Evolutionary conservation across 2,329 filamentous ascomycete genomes (phyloP).

Genomic region (Biscogniauxia marginata): DNA sequence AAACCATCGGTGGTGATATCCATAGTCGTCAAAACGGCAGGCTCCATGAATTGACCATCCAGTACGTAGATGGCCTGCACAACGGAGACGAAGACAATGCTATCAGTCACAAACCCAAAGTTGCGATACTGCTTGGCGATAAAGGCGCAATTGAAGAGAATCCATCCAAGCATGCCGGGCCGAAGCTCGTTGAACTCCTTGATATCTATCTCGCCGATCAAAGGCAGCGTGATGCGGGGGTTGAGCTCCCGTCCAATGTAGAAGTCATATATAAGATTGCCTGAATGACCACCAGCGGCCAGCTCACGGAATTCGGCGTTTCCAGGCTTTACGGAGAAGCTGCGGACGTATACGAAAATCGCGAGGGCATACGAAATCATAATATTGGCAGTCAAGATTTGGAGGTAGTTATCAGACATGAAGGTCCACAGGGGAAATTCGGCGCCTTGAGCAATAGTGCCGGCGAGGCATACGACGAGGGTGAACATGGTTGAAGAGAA

Average conservation of each 20-base stretch:
- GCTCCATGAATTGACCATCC: slow-evolving; percentile 84
- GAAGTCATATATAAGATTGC: slow-evolving; percentile 91
- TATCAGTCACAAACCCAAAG: slow-evolving; percentile 81
- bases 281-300: slow-evolving; percentile 76
- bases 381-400: slow-evolving; percentile 79
- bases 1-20: slow-evolving; percentile 93
- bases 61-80: slow-evolving; percentile 82
- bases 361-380: slow-evolving; percentile 71
- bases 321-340: slow-evolving; percentile 76
- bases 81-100: slow-evolving; percentile 73
- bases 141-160: slow-evolving; percentile 80
- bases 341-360: slow-evolving; percentile 75
- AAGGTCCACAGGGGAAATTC: slow-evolving; percentile 88
- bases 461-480: slow-evolving; percentile 67
- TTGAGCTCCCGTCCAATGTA: slow-evolving; percentile 96
- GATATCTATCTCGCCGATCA: slow-evolving; percentile 84
- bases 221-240: slow-evolving; percentile 74
- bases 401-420: slow-evolving; percentile 85
- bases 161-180: slow-evolving; percentile 89
- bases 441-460: slow-evolving; percentile 73
- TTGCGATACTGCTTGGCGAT: slow-evolving; percentile 84
- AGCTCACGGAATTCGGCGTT: slow-evolving; percentile 74
- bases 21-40: slow-evolving; percentile 87
- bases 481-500: slow-evolving; percentile 74
- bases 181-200: slow-evolving; percentile 88